Base-by-base conservation (phyloP, 2,329 filamentous ascomycete genomes). In the Colletotrichum karsti region DNA sequence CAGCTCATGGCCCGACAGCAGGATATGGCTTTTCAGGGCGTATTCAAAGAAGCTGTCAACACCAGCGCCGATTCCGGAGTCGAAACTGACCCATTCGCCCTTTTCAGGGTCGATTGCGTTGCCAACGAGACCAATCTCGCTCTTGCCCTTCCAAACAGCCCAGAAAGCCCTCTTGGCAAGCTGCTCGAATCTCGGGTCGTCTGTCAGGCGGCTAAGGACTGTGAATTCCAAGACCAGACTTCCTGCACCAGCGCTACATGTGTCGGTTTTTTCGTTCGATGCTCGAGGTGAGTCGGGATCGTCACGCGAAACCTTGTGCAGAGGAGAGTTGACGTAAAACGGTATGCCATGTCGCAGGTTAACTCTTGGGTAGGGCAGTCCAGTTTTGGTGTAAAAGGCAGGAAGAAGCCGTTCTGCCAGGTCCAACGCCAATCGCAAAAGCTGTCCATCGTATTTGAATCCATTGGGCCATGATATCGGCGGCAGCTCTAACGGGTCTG, bases 41-140 rank as follows among this genome's bases (percentile, higher is more conserved):
- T 99, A 99, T 81, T 99, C 96, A 75, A 97, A 98, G 82, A 99
- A 99, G 80, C 95, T 98, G 81, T 99, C 96, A 75, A 97, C 94
- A 41, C 96, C 96, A 7, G 96, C 96, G 55, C 96, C 96, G 73
- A 99, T 97, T 30, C 96, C 95, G n/a, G 95, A 91, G 77, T 93
- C 95, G 2, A 93, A 88, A 8, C 92, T 92, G 35, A 96, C 91
- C 96, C 96, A 99, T 72, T 92, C 87, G 0, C 95, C 96, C 28
- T 90, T 92, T 76, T 98, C 95, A 1, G 94, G 93, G 80, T 97
- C 95, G 69, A 99, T 94, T 3, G 95, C 95, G 64, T 94, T 92
- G 7, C 95, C 96, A 70, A 99, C 91, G 24, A 99, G 85, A 4
- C 93, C 94, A 73, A 97, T 93, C 42, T 90, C 88, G 77, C 93